phyloP scores from a whole-genome alignment of 306 rosid species.

The Prunus mongolica region DNA sequence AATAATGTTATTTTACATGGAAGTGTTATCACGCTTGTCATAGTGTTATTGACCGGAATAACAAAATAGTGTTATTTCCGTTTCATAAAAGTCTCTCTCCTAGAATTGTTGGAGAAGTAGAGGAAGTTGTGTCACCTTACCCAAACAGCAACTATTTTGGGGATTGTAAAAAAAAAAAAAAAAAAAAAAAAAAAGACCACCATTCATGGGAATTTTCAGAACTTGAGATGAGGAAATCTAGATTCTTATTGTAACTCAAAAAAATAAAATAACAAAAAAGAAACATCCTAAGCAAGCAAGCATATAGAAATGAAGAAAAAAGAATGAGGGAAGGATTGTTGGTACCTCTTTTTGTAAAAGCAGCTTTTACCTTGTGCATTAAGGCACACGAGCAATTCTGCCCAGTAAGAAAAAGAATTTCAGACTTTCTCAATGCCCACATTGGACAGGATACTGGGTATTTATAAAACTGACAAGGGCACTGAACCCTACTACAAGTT shows the following conservation, averaged over 20 bases:
- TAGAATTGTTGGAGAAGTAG: background rate
- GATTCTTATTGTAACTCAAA: background rate
- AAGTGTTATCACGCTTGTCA: no score
- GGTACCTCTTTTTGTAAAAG: background rate
- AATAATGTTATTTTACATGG: fast-evolving
- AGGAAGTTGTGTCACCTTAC: background rate
- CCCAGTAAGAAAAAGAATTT: background rate
- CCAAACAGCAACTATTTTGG: background rate
- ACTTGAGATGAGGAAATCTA: background rate
- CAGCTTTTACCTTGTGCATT: background rate
- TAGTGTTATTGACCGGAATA: fast-evolving
- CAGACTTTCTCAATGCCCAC: background rate
- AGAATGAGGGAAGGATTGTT: background rate
- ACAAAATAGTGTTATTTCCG: no score
- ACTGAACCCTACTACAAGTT: no score
- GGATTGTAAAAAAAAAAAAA: background rate
- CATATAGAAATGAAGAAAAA: background rate
- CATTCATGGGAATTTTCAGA: background rate
- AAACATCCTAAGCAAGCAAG: background rate
- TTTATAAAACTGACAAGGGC: background rate
- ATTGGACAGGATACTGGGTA: background rate
- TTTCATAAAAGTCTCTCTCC: no score
- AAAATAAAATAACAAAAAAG: background rate
- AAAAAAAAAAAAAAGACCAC: background rate
- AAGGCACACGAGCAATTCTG: background rate